These are phyloP conservation scores for Acacia concinna DNA, from an alignment of 331 rosid genomes.

Conservation along the genomic window DNA sequence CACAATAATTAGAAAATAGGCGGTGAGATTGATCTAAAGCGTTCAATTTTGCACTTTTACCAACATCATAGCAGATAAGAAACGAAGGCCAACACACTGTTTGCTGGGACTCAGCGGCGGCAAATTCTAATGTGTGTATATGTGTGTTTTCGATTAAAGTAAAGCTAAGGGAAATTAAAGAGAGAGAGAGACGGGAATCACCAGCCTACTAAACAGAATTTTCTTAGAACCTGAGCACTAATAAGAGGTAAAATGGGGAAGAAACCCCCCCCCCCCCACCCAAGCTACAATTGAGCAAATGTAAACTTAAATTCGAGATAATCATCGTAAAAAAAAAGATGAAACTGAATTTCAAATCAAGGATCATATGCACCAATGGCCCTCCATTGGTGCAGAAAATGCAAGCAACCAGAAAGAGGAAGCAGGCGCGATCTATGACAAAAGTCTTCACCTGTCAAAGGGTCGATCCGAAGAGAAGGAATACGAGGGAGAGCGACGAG, in stretches of 20 bases:
- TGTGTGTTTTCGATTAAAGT: background rate
- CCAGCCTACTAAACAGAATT: background rate
- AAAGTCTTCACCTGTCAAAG: slow-evolving; percentile 22
- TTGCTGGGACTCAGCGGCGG: background rate
- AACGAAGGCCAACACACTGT: background rate
- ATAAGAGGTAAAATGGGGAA: background rate
- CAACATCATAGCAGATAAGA: background rate
- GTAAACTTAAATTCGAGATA: background rate
- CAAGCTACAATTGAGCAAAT: background rate
- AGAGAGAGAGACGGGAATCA: background rate
- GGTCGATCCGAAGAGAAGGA: slow-evolving; percentile 11
- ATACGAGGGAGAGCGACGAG: background rate
- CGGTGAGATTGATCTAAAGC: background rate
- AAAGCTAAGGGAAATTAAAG: background rate
- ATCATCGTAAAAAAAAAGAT: background rate
- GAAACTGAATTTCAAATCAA: background rate
- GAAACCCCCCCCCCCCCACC: background rate
- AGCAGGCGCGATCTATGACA: background rate
- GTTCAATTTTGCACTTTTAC: background rate
- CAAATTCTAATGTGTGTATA: background rate
- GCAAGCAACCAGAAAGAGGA: slow-evolving; percentile 4
- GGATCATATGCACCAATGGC: background rate
- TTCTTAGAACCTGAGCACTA: background rate
- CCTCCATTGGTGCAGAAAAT: background rate
- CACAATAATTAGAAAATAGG: background rate